A percentile compares a stretch with the other conserved stretches of the same genome.
These are phyloP conservation scores for Auricularia auricula-judae DNA, from an alignment of 768 basidiomycete species.

Conservation along the genomic window DNA sequence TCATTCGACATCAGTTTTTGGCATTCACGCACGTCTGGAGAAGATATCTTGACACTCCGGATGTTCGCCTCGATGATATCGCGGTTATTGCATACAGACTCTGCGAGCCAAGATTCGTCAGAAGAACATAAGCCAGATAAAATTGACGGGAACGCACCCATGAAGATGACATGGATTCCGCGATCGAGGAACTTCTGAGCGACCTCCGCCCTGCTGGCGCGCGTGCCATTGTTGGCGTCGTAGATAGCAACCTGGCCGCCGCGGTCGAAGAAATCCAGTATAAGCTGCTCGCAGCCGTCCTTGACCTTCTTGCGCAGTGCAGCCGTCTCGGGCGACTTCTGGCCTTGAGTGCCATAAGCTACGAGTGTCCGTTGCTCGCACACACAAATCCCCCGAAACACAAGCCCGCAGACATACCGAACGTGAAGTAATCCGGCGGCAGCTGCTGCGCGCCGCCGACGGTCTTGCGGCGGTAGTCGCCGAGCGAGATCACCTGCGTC, in stretches of 20 bases:
- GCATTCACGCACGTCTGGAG: constrained; percentile 69
- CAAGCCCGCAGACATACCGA: constrained; percentile 31
- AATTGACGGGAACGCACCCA: constrained; percentile 42
- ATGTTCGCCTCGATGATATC: constrained; percentile 93
- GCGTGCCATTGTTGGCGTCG: constrained; percentile 91
- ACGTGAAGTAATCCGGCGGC: constrained; percentile 85
- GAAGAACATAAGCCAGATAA: not conserved
- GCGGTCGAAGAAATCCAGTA: constrained; percentile 75
- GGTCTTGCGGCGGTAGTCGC: constrained; percentile 86
- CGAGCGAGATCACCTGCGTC: constrained; percentile 87
- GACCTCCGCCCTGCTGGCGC: constrained; percentile 51
- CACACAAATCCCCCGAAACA: not conserved
- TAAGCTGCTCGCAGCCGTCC: constrained; percentile 76
- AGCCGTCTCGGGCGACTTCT: constrained; percentile 73
- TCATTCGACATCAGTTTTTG: not conserved
- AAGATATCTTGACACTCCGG: constrained; percentile 93
- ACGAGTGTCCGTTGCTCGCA: not conserved
- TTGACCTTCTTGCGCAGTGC: constrained; percentile 63
- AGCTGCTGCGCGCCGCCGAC: constrained; percentile 81
- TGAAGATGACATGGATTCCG: constrained; percentile 87
- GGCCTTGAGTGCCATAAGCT: constrained; percentile 32
- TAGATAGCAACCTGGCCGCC: constrained; percentile 89
- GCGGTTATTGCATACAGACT: constrained; percentile 82
- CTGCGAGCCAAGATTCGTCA: constrained; percentile 28
- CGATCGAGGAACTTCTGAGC: constrained; percentile 77